Conservation (phyloP, 345 rosid genomes). For the Firmiana major region DNA sequence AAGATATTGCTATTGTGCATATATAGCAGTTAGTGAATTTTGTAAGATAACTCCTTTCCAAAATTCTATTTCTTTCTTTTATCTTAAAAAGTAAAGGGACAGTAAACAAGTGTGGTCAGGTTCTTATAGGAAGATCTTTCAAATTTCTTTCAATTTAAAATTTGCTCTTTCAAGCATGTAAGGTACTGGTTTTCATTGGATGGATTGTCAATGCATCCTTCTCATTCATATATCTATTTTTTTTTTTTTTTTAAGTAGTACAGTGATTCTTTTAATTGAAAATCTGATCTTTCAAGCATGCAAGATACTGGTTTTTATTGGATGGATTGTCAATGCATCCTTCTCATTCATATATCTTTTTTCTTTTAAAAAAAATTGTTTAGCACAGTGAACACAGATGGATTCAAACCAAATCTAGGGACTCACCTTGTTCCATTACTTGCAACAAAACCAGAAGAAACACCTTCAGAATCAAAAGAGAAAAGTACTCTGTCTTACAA, state of each 20-base stretch:
- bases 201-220: not conserved
- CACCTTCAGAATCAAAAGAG: conserved; percentile 44
- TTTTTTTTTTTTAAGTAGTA: conserved; percentile 22
- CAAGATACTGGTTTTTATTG: not conserved
- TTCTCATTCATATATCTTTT: not conserved
- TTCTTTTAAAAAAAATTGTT: conserved; percentile 25
- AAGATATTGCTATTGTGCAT: not conserved
- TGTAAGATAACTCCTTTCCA: not conserved
- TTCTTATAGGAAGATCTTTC: not conserved
- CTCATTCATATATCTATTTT: not conserved
- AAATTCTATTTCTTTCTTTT: not conserved
- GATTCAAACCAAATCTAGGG: conserved; percentile 91
- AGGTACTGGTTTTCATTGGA: not conserved
- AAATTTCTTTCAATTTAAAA: not conserved
- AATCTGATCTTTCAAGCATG: not conserved
- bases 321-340: not conserved
- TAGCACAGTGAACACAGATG: conserved; percentile 88
- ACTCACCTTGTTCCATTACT: conserved; percentile 79
- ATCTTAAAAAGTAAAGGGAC: not conserved
- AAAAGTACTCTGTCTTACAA: conserved; percentile 43
- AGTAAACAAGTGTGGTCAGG: not conserved
- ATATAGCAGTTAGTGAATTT: not conserved
- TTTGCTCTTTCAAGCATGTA: not conserved
- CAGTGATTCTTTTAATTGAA: not conserved
- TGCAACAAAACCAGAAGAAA: conserved; percentile 59